These are phyloP conservation scores for Zasmidium angulare DNA, from an alignment of 2,329 filamentous ascomycete genomes.

Conservation along the genomic window DNA sequence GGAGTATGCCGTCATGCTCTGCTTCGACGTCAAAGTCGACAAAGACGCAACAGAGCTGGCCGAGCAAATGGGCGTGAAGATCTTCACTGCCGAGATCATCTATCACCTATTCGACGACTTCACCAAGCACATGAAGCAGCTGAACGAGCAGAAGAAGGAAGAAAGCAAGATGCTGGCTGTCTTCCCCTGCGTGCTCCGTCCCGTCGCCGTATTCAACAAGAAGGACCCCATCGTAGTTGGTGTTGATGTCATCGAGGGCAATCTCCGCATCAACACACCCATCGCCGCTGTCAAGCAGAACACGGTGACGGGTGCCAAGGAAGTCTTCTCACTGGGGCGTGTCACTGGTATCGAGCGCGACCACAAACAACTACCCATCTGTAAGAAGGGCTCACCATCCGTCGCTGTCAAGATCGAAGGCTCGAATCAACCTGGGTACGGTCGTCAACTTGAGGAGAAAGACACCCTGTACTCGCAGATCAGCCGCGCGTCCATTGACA, in stretches of 20 bases:
- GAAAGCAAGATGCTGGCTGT: slow-evolving; percentile 93
- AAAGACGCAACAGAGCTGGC: slow-evolving; percentile 91
- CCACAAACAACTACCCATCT: slow-evolving; percentile 88
- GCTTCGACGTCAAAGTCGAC: slow-evolving; percentile 99
- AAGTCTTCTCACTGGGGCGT: slow-evolving; percentile 82
- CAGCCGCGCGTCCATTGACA: slow-evolving; percentile 85
- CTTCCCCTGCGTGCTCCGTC: slow-evolving; percentile 88
- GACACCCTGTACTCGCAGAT: slow-evolving; percentile 87
- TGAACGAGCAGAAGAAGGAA: slow-evolving; percentile 90
- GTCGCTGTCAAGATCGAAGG: slow-evolving; percentile 98
- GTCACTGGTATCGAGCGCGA: slow-evolving; percentile 97
- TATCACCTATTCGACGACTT: slow-evolving; percentile 98
- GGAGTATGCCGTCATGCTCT: slow-evolving; percentile 98
- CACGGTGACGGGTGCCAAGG: slow-evolving; percentile 74
- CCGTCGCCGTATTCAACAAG: slow-evolving; percentile 98
- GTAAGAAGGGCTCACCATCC: slow-evolving; percentile 95
- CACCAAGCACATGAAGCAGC: slow-evolving; percentile 86
- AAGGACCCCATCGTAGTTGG: slow-evolving; percentile 91
- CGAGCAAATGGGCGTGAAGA: slow-evolving; percentile 91
- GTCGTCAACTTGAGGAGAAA: slow-evolving; percentile 88
- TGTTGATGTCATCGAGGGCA: slow-evolving; percentile 92
- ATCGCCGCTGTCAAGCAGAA: slow-evolving; percentile 85
- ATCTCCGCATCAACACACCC: slow-evolving; percentile 81
- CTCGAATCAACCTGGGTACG: slow-evolving; percentile 86
- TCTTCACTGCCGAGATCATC: slow-evolving; percentile 98